Evolutionary conservation across 768 basidiomycete species (phyloP), one percentile per base, ranked within the genome.

Genomic region (Psilocybe sp.): DNA sequence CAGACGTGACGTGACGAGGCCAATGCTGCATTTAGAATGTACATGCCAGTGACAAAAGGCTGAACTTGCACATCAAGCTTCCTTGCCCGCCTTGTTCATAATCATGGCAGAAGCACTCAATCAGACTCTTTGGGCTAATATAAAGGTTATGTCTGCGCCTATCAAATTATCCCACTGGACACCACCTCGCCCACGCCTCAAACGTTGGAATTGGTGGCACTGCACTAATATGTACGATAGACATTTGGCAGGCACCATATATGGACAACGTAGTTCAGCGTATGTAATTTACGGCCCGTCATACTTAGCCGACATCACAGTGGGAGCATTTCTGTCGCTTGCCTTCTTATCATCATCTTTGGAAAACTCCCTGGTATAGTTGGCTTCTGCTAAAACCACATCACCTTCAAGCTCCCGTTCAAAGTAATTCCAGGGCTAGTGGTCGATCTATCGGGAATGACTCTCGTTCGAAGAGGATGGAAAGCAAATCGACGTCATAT

Each of bases 191-290:
- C n/a, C 23, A 16, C 39, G 18, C 32, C 32, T 35, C 51, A 23
- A 32, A 5, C 16, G 16, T 8, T 19, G 44, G 12, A 33, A 9
- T 10, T 18, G 19, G 37, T 35, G 31, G 33, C 34, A 35, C 16
- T 15, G 44, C 34, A 46, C 8, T 15, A 20, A 16, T 20, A n/a
- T n/a, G n/a, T n/a, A n/a, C 34, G 37, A 43, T 20, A 51, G 51
- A 57, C 56, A 54, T 51, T 39, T 48, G 49, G 47, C 41, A 48
- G 44, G 47, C 45, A 51, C 68, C 68, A 65, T 65, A 63, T 68
- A 65, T 66, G 62, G 68, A 60, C 59, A 68, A 68, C 68, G 66
- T 69, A 60, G 66, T 69, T 69, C 63, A 62, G 44, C 46, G 31
- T 28, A 28, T 28, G 20, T 47, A n/a, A 34, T 50, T 34, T 10